Conservation (phyloP, 2,329 filamentous ascomycete genomes). For the Scedosporium boydii region DNA sequence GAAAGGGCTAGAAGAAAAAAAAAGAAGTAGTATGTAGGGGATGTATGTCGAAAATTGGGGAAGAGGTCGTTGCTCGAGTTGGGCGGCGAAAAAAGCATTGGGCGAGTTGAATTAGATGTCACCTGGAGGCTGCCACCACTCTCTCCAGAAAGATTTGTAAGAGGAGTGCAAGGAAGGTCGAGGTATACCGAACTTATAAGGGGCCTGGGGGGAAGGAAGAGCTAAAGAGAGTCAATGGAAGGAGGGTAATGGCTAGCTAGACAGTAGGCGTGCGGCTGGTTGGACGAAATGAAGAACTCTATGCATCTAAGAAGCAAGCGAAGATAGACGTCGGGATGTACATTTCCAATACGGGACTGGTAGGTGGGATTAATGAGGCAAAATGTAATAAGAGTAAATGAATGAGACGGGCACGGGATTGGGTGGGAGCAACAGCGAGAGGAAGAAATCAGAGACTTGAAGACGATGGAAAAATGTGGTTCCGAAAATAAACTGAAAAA, state of each 20-base stretch:
- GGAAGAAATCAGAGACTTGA: neutral
- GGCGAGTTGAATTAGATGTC: neutral
- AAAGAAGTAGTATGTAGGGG: neutral
- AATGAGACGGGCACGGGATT: neutral
- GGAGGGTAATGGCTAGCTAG: neutral
- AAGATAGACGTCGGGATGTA: neutral
- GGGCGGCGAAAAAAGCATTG: too few relatives aligned
- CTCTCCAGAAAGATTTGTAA: neutral
- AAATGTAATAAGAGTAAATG: conserved; percentile 1
- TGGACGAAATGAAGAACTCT: neutral
- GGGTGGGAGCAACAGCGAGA: neutral
- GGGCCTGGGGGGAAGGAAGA: neutral
- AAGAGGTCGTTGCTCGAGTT: too few relatives aligned
- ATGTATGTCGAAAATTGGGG: too few relatives aligned
- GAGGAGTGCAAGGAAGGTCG: neutral
- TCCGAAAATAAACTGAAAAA: neutral
- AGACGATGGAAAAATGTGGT: neutral
- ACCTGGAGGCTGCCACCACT: neutral
- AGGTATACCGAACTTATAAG: neutral
- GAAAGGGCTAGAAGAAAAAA: neutral
- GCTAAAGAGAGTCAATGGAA: neutral
- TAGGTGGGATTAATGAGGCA: neutral
- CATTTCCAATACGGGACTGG: neutral
- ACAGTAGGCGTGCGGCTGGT: neutral
- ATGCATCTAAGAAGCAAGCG: neutral